These are phyloP conservation scores for Violaceomyces palustris DNA, from an alignment of 1,284 basidiomycete species.

Conservation along the genomic window DNA sequence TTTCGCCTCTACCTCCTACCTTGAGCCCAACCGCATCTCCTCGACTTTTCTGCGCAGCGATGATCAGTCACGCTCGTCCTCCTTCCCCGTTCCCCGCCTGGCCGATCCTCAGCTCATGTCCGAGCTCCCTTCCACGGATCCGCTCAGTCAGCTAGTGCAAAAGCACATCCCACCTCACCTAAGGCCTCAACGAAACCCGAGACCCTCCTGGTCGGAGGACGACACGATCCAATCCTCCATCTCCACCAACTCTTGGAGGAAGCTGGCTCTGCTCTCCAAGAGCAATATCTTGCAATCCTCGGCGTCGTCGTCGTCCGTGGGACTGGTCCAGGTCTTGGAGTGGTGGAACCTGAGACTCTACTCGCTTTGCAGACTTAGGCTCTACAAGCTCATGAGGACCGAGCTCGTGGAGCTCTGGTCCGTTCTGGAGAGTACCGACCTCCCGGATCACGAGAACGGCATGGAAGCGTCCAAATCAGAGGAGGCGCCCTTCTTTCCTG, in stretches of 20 bases:
- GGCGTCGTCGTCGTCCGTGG: no score
- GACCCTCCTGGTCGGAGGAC: constrained; percentile 8
- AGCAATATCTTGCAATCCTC: constrained; percentile 3
- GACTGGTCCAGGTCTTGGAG: constrained; percentile 3
- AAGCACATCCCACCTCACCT: constrained; percentile 25
- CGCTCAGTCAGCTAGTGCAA: constrained; percentile 14
- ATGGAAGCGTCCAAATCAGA: no score
- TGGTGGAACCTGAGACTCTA: constrained; percentile 33
- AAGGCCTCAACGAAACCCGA: constrained; percentile 20
- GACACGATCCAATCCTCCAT: constrained; percentile 11
- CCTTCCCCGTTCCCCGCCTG: no score
- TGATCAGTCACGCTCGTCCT: no score
- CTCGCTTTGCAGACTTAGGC: constrained; percentile 13
- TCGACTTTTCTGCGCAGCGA: no score
- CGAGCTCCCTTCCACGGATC: constrained; percentile 22
- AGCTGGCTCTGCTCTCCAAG: constrained; percentile 11
- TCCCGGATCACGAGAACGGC: no score
- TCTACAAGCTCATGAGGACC: constrained; percentile 16
- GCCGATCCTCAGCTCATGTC: constrained; percentile 7
- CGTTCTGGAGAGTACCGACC: constrained; percentile 1
- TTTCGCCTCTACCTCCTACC: no score
- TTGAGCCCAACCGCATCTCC: no score
- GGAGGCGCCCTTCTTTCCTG: no score
- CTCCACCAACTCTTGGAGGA: constrained; percentile 14
- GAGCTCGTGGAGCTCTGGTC: constrained; percentile 20